Percentiles rank a stretch among this genome's conserved stretches.
These are phyloP conservation scores for Eleusine indica DNA, from an alignment of 176 grass and related monocot species.

Conservation along the genomic window DNA sequence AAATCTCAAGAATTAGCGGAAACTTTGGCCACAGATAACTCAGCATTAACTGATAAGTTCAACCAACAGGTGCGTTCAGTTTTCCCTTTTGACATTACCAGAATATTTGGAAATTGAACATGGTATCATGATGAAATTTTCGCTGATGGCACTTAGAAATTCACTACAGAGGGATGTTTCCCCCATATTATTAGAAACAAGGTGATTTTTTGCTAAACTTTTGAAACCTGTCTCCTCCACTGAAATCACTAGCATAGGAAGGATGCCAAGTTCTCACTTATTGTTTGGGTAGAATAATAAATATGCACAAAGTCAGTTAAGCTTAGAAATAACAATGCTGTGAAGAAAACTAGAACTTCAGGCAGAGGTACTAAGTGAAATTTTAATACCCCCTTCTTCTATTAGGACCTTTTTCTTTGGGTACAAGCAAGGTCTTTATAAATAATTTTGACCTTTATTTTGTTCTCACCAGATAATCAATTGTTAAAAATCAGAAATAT, in stretches of 20 bases:
- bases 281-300: neutral
- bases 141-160: conserved; percentile 7
- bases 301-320: conserved; percentile 12
- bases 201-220: conserved; percentile 16
- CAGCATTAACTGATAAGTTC: conserved; percentile 91
- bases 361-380: conserved; percentile 11
- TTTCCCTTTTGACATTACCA: conserved; percentile 7
- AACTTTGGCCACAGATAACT: conserved; percentile 86
- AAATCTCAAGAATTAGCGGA: conserved; percentile 77
- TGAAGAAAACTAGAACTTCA: conserved; percentile 3
- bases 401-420: neutral
- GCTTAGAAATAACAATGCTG: neutral
- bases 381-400: neutral
- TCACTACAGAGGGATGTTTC: neutral
- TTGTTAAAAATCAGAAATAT: neutral
- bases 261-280: neutral
- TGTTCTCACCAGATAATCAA: neutral
- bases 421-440: neutral
- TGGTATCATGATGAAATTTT: neutral
- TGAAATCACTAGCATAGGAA: conserved; percentile 15
- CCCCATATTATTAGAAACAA: conserved; percentile 5
- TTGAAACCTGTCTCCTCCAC: neutral
- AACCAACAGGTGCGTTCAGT: conserved; percentile 77
- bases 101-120: conserved; percentile 21
- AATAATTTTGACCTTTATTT: neutral